These are phyloP conservation scores for Tieghemiomyces parasiticus DNA, from an alignment of 192 early-diverging fungal species.

Conservation along the genomic window DNA sequence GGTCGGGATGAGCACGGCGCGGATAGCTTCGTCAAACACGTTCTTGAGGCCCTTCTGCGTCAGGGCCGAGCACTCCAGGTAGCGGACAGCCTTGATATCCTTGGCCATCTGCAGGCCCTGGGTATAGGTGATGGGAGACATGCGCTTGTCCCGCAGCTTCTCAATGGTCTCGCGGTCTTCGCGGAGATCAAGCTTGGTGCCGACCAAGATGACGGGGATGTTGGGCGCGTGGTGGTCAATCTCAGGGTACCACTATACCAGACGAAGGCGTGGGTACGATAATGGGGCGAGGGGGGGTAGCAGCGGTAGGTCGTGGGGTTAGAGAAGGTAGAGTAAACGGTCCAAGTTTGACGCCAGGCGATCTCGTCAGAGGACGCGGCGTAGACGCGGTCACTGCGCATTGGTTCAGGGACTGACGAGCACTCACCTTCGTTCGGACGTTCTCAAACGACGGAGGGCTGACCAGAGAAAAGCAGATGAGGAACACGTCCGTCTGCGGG, in stretches of 20 bases:
- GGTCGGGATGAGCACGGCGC: constrained; percentile 73
- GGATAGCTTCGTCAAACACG: constrained; percentile 97
- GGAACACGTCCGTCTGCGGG: constrained; percentile 96
- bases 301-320: too few relatives aligned
- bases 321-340: too few relatives aligned
- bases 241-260: constrained; percentile 82
- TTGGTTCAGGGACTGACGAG: too few relatives aligned
- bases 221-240: constrained; percentile 89
- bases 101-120: constrained; percentile 81
- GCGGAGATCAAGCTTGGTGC: constrained; percentile 95
- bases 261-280: too few relatives aligned
- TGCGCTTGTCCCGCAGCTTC: constrained; percentile 71
- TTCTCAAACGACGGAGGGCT: constrained; percentile 95
- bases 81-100: constrained; percentile 81
- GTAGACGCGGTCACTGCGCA: too few relatives aligned
- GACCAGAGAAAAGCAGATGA: constrained; percentile 95
- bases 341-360: too few relatives aligned
- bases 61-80: constrained; percentile 94
- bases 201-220: constrained; percentile 84
- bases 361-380: too few relatives aligned
- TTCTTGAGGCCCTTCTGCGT: constrained; percentile 97
- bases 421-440: constrained; percentile 80
- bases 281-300: too few relatives aligned
- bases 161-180: constrained; percentile 85
- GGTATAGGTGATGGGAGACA: constrained; percentile 74